Evolutionary conservation across 495 filamentous ascomycete species (phyloP), one percentile per base, ranked within the genome.

Genomic region (Penicillium dipodomyicola): DNA sequence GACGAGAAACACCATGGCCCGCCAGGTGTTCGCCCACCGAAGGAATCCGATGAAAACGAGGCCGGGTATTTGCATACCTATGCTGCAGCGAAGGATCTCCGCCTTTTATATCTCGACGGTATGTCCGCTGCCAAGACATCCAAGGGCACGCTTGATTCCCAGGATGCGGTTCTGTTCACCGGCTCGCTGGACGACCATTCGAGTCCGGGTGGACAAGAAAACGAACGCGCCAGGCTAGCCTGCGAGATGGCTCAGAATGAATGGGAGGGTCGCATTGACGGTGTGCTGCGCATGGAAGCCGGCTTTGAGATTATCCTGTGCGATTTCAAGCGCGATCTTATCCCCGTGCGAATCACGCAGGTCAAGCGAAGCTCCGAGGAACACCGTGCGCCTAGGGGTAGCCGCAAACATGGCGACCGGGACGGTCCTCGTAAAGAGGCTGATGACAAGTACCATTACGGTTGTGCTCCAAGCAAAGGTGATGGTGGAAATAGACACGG

Each of bases 261-360:
- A 11, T 86, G 78, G 80, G 69, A 75, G 1, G 74, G 61, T 33
- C 70, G 72, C 0, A 73, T 87, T 40, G 80, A 87, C 48, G 86
- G 86, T 0, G 59, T 88, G 19, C 60, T 89, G 2, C 78, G 85
- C 15, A 87, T 87, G 82, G 86, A 89, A 57, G 80, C 79, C 27
- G 86, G 86, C 0, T 88, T 88, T 51, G 86, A 88, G 67, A 71
- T 89, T 40, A 86, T 89, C 44, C 69, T 86, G n/a, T 89, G 86
- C 65, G 66, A 82, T 32, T 88, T 88, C 52, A 67, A 69, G 41
- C 65, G 80, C 17, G 71, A 72, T 48, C 37, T 75, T 19, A 67
- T 76, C 23, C 57, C 53, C 1, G 43, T 72, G 2, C 61, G 68
- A 0, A 70, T 72, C 6, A 66, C 60, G 6, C 63, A 65, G 33